phyloP scores from a whole-genome alignment of 2,329 filamentous ascomycete species.

The Pyricularia pennisetigena region DNA sequence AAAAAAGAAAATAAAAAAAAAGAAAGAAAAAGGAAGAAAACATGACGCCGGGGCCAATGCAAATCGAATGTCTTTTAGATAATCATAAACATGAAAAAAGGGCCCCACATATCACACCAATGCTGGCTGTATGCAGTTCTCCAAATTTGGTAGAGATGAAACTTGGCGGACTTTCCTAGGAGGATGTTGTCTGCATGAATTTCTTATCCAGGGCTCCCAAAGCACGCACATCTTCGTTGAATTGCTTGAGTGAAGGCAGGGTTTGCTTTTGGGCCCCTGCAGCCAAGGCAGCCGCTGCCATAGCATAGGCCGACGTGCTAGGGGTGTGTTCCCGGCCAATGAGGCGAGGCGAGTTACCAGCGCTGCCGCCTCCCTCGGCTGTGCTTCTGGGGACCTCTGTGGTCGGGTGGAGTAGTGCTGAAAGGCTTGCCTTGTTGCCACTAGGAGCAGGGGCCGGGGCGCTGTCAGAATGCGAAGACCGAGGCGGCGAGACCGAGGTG shows the following conservation, averaged over 20 bases:
- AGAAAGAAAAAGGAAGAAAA: not conserved
- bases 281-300: not conserved
- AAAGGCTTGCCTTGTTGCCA: conserved; percentile 33
- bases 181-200: conserved; percentile 1
- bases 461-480: conserved; percentile 26
- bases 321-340: not conserved
- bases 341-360: not conserved
- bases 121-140: not conserved
- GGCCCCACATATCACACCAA: not conserved
- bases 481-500: conserved; percentile 38
- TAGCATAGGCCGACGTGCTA: not conserved
- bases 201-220: conserved; percentile 11
- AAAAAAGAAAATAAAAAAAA: not conserved
- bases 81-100: not conserved
- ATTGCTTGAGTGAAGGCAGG: conserved; percentile 7
- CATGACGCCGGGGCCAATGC: not conserved
- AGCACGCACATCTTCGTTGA: conserved; percentile 15
- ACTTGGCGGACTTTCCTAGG: not conserved
- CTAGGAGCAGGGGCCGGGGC: conserved; percentile 9
- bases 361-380: not conserved
- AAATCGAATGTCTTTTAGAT: not conserved
- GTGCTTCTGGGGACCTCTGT: not conserved
- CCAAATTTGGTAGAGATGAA: not conserved
- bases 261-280: conserved; percentile 1
- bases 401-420: conserved; percentile 24